Conservation (phyloP, 192 early-diverging fungal genomes). For the Geranomyces variabilis region DNA sequence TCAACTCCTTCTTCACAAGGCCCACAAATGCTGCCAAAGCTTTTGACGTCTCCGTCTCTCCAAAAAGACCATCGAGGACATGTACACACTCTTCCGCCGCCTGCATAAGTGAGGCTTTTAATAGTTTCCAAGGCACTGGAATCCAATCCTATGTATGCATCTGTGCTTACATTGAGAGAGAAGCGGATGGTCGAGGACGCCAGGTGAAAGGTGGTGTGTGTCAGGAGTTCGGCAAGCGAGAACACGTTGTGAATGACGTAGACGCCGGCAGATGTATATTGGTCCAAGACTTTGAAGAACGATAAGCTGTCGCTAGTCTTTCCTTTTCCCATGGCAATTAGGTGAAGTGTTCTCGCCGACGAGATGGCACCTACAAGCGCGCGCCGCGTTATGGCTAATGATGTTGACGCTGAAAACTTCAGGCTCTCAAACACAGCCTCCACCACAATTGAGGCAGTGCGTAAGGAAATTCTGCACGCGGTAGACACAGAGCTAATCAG, state of each 20-base stretch:
- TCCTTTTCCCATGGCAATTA: slow-evolving; percentile 30
- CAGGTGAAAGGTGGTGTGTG: slow-evolving; percentile 77
- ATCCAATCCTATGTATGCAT: too few relatives aligned
- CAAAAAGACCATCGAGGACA: slow-evolving; percentile 93
- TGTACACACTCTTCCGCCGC: slow-evolving; percentile 87
- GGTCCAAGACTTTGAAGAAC: slow-evolving; percentile 62
- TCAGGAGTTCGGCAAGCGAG: slow-evolving; percentile 75
- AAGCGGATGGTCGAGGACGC: slow-evolving; percentile 70
- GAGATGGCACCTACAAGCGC: slow-evolving; percentile 62
- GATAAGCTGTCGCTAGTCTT: slow-evolving; percentile 22
- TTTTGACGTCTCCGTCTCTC: slow-evolving; percentile 92
- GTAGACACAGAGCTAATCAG: slow-evolving; percentile 64
- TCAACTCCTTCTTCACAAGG: slow-evolving; percentile 39
- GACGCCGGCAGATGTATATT: slow-evolving; percentile 65
- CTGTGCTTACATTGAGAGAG: slow-evolving; percentile 45
- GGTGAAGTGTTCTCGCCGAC: slow-evolving; percentile 62
- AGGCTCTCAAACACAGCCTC: slow-evolving; percentile 65
- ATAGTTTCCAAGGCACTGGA: too few relatives aligned
- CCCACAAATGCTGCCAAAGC: slow-evolving; percentile 84
- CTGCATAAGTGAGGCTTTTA: slow-evolving; percentile 41
- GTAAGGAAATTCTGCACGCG: slow-evolving; percentile 62
- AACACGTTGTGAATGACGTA: slow-evolving; percentile 71
- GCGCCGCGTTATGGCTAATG: slow-evolving; percentile 57
- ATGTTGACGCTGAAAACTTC: slow-evolving; percentile 62
- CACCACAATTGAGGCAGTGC: slow-evolving; percentile 60